Evolutionary conservation across 1,139 yeast species (phyloP), one percentile per base, ranked within the genome.

Genomic region (Kurtzmaniella quercitrusa): DNA sequence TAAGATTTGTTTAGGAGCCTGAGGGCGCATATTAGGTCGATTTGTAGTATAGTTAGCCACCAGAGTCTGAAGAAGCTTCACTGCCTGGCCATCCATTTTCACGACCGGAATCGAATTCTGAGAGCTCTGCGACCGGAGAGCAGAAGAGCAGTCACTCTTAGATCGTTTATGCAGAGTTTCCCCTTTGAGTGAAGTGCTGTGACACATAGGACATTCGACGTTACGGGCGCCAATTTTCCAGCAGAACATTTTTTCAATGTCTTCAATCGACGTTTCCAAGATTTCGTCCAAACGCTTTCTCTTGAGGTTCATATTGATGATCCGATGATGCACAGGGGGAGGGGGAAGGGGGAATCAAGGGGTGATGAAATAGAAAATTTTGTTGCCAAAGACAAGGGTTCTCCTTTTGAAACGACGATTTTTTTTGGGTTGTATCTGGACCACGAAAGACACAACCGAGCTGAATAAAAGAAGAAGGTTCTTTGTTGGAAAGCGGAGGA

Each of bases 201-300:
- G 12, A 17, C 34, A 19, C 27, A 39, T 34, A 6, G 38, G 38
- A 21, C 39, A 40, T 14, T 40, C 40, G 21, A 25, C 33, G 15
- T 27, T 34, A 14, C 45, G 38, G 14, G 45, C 39, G 8, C 42
- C 45, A n/a, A 42, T 42, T 25, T 42, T 42, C 45, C 42, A 42
- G 25, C 45, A 33, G 33, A 42, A 42, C 45, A 42, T 42, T 12
- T 42, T 23, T 27, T 42, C 45, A 8, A 42, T 42, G 21, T 42
- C 45, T 23, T 42, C 45, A n/a, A 42, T 42, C 17, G 45, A 42
- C 7, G 45, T 42, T 5, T 45, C 41, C 37, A 42, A 34, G n/a
- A 42, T 42, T n/a, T 42, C 45, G 19, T 42, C 37, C 18, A 42
- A 44, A 16, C 45, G 33, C 31, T 39, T 42, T 27, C 40, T 34